Percentiles rank a stretch among this genome's conserved stretches.
Conservation (phyloP, 1,284 basidiomycete species). For the Ganoderma sp. region DNA sequence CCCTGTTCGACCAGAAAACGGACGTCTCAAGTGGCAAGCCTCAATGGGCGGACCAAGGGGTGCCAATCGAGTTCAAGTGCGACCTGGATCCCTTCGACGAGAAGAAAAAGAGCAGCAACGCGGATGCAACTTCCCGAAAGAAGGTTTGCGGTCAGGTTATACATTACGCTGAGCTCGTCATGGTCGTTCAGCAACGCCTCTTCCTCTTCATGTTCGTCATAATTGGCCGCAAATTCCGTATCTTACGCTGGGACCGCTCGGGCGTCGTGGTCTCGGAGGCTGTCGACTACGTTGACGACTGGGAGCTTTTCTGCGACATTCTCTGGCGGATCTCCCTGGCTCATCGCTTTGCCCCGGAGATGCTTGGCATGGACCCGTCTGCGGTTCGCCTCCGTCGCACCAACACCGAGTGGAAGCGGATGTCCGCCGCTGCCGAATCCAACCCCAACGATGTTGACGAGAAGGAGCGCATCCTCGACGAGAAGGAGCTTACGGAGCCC, state of each 20-base stretch:
- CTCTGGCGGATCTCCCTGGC: conserved; percentile 24
- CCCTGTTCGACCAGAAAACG: neutral
- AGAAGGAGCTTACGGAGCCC: neutral
- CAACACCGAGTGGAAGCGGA: conserved; percentile 10
- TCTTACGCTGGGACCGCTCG: conserved; percentile 28
- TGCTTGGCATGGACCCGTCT: conserved; percentile 26
- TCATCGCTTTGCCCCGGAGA: neutral
- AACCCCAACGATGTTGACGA: conserved; percentile 1
- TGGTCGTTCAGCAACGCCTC: conserved; percentile 21
- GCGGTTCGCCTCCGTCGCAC: conserved; percentile 3
- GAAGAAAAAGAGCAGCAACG: neutral
- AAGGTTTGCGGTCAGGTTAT: neutral
- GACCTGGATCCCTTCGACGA: conserved; percentile 15
- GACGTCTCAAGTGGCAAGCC: neutral
- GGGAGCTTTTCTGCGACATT: conserved; percentile 21
- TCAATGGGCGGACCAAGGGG: conserved; percentile 12
- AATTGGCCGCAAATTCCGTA: conserved; percentile 16
- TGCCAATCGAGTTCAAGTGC: conserved; percentile 16
- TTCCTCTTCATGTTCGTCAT: conserved; percentile 24
- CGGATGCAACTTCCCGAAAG: too few species aligned
- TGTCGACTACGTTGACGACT: conserved; percentile 22
- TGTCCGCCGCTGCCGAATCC: conserved; percentile 13
- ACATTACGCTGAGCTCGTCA: conserved; percentile 16
- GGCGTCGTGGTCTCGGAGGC: conserved; percentile 21
- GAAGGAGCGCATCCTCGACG: neutral